Evolutionary conservation across 768 basidiomycete species (phyloP).

Genomic region (Mycena rebaudengoi): DNA sequence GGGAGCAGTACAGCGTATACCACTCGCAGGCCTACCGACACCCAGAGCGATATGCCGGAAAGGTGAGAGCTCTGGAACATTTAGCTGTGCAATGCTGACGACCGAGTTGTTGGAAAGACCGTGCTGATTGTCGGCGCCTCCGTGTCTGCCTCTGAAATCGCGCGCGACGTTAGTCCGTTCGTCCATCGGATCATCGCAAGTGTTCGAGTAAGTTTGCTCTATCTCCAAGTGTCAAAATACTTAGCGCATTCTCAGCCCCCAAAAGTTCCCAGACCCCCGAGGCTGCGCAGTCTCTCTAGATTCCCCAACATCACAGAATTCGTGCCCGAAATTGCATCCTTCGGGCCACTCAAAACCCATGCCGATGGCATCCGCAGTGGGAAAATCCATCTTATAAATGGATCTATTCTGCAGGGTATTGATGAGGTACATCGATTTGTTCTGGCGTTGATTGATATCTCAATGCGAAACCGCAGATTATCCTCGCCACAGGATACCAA

Average conservation of each 20-base stretch:
- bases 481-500: constrained; percentile 13
- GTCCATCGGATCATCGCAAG: constrained; percentile 26
- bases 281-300: constrained; percentile 30
- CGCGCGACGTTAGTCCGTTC: constrained; percentile 28
- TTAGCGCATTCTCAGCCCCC: constrained; percentile 29
- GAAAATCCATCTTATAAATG: constrained; percentile 38
- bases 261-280: background rate
- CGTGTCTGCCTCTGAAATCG: constrained; percentile 29
- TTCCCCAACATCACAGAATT: constrained; percentile 38
- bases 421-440: constrained; percentile 28
- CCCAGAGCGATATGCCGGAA: constrained; percentile 14
- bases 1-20: constrained; percentile 1
- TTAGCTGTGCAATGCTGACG: background rate
- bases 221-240: background rate
- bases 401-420: constrained; percentile 37
- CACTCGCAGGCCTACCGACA: constrained; percentile 20
- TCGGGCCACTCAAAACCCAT: constrained; percentile 28
- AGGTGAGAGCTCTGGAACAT: constrained; percentile 27
- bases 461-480: background rate
- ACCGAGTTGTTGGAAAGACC: constrained; percentile 2
- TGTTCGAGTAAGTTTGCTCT: constrained; percentile 26
- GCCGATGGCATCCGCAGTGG: constrained; percentile 32
- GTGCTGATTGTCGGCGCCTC: constrained; percentile 28
- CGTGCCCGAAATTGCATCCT: constrained; percentile 29
- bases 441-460: background rate